These are phyloP conservation scores for Penicillium sp. DNA, from an alignment of 2,329 filamentous ascomycete species.

Conservation along the genomic window DNA sequence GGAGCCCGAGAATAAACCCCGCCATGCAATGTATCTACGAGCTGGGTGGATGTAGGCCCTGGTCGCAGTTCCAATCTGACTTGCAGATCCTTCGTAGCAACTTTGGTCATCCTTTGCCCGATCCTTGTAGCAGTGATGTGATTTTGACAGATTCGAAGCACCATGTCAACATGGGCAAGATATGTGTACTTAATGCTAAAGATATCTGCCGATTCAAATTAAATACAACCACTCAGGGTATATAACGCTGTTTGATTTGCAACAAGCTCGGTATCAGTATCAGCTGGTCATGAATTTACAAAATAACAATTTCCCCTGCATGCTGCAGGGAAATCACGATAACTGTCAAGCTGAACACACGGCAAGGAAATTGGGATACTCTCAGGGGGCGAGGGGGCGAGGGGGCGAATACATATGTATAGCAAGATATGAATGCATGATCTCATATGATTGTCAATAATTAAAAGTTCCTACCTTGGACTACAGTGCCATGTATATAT, in stretches of 20 bases:
- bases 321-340: constrained; percentile 8
- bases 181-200: background rate
- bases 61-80: background rate
- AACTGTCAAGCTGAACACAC: constrained; percentile 8
- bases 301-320: constrained; percentile 1
- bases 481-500: too few relatives aligned
- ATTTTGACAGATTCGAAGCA: background rate
- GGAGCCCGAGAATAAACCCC: background rate
- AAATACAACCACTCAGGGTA: background rate
- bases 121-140: background rate
- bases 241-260: background rate
- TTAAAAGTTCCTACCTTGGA: background rate
- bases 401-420: too few relatives aligned
- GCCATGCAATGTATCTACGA: background rate
- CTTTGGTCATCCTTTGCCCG: background rate
- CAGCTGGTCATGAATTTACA: background rate
- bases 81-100: background rate
- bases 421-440: background rate
- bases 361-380: constrained; percentile 13
- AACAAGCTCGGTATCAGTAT: background rate
- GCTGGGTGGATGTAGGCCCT: background rate
- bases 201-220: background rate
- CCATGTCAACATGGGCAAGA: background rate
- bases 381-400: background rate
- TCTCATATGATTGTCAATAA: background rate